Evolutionary conservation across 129 eudicot species (phyloP).

Genomic region (sunflower (Helianthus annuus)): DNA sequence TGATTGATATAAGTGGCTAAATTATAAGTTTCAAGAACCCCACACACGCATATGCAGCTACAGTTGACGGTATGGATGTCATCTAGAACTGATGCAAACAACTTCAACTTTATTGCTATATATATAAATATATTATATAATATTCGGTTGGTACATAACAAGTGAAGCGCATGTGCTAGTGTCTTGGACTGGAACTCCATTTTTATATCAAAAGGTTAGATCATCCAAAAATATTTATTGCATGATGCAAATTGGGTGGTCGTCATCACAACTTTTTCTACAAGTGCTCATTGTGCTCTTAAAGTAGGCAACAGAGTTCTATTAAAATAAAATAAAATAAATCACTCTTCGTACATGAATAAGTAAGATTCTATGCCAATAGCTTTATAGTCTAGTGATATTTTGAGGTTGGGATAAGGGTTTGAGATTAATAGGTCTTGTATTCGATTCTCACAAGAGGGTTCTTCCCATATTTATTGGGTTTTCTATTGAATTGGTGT

Average conservation of each 20-base stretch:
- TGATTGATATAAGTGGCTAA: not conserved
- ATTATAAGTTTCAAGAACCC: not conserved
- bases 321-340: not conserved
- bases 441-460: too few species aligned
- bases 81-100: slow-evolving; percentile 7
- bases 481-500: too few species aligned
- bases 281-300: slow-evolving; percentile 1
- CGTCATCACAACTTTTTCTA: not conserved
- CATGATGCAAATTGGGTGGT: slow-evolving; percentile 17
- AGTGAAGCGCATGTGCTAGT: slow-evolving; percentile 16
- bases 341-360: not conserved
- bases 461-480: too few species aligned
- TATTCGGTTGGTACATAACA: slow-evolving; percentile 11
- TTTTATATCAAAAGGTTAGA: not conserved
- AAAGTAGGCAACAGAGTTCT: not conserved
- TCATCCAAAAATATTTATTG: slow-evolving; percentile 9
- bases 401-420: too few species aligned
- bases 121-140: not conserved
- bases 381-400: too few species aligned
- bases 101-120: not conserved
- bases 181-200: slow-evolving; percentile 3
- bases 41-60: slow-evolving; percentile 1
- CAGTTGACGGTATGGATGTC: slow-evolving; percentile 12
- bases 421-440: too few species aligned
- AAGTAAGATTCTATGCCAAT: not conserved